Percentiles rank a stretch among this genome's conserved stretches.
Evolutionary conservation across 2,329 filamentous ascomycete genomes (phyloP).

Genomic region (Colletotrichum sp.): DNA sequence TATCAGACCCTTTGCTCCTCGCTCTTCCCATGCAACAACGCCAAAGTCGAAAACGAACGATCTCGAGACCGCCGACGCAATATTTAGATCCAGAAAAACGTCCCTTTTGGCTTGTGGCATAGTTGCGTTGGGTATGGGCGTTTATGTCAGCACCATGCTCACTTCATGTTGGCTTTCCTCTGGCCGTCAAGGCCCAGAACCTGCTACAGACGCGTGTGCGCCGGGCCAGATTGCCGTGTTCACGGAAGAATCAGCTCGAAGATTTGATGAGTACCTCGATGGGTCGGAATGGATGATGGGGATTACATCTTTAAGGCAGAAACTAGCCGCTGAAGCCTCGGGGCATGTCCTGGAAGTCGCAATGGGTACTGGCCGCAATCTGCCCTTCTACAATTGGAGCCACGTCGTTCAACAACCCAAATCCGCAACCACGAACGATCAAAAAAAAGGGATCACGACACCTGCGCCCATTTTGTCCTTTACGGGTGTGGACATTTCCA

Average conservation of each 20-base stretch:
- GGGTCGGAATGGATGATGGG: slow-evolving; percentile 63
- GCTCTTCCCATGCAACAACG: background rate
- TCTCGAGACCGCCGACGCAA: slow-evolving; percentile 15
- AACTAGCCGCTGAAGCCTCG: slow-evolving; percentile 50
- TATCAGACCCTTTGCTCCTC: background rate
- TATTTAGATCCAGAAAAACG: slow-evolving; percentile 15
- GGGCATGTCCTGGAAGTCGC: slow-evolving; percentile 69
- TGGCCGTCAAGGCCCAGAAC: background rate
- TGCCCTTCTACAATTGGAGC: slow-evolving; percentile 63
- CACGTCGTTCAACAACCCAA: background rate
- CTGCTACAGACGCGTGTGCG: slow-evolving; percentile 40
- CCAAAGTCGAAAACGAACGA: background rate
- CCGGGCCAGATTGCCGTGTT: slow-evolving; percentile 56
- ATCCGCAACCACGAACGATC: background rate
- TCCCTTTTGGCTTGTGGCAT: slow-evolving; percentile 16
- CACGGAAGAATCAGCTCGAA: slow-evolving; percentile 50
- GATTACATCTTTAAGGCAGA: slow-evolving; percentile 54
- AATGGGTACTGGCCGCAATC: slow-evolving; percentile 66
- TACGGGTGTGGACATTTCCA: slow-evolving; percentile 67
- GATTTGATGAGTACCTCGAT: slow-evolving; percentile 65
- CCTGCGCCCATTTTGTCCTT: slow-evolving; percentile 51
- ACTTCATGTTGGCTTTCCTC: slow-evolving; percentile 1
- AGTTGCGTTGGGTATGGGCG: slow-evolving; percentile 12
- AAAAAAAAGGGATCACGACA: background rate
- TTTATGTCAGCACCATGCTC: slow-evolving; percentile 14